Conservation (phyloP, 1,139 yeast species). For the Taphrina populina region DNA sequence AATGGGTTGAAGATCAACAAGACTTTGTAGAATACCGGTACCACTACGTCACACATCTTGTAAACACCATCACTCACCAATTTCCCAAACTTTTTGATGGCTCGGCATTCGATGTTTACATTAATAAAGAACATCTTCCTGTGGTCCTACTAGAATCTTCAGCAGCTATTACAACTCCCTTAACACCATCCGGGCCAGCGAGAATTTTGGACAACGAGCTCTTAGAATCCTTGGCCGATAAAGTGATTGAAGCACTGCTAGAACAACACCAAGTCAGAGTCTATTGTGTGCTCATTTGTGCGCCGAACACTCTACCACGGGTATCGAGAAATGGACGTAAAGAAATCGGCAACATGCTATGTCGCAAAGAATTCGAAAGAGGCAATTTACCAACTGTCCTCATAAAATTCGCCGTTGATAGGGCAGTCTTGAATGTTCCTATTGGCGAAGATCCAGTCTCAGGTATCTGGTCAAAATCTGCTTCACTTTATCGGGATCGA, state of each 20-base stretch:
- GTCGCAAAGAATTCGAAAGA: conserved; percentile 74
- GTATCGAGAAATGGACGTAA: conserved; percentile 78
- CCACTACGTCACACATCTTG: conserved; percentile 81
- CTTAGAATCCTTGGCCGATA: conserved; percentile 63
- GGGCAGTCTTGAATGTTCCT: conserved; percentile 67
- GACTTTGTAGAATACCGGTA: conserved; percentile 50
- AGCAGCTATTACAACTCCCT: conserved; percentile 52
- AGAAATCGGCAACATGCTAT: conserved; percentile 91
- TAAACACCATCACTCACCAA: conserved; percentile 74
- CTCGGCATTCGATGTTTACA: conserved; percentile 70
- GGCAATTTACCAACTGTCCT: conserved; percentile 75
- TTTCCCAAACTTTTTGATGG: conserved; percentile 76
- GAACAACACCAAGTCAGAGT: conserved; percentile 73
- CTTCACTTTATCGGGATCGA: conserved; percentile 58
- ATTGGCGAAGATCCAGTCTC: conserved; percentile 71
- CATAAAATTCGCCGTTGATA: conserved; percentile 73
- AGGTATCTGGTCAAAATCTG: conserved; percentile 80
- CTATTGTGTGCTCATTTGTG: conserved; percentile 77
- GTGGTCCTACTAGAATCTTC: conserved; percentile 86
- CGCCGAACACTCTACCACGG: conserved; percentile 80
- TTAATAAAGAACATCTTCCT: conserved; percentile 81
- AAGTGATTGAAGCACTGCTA: conserved; percentile 57
- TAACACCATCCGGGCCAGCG: conserved; percentile 43
- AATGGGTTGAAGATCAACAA: conserved; percentile 42
- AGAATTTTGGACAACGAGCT: conserved; percentile 56